Evolutionary conservation across 176 grass and related monocot species (phyloP), one percentile per base, ranked within the genome.

Genomic region (Zoysia pacifica): DNA sequence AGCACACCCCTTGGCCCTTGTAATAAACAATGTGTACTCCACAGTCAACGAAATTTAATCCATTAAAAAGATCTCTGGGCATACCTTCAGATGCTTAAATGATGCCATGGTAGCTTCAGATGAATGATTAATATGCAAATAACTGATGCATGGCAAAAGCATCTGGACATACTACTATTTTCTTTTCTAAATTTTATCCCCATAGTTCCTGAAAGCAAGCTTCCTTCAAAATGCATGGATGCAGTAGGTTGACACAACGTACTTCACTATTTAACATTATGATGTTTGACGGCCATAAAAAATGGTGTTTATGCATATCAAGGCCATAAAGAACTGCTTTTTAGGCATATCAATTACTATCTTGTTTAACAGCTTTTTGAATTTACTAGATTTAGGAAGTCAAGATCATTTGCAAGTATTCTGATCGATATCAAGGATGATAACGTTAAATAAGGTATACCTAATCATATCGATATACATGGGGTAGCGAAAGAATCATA

Each of bases 41-140:
- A 37, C 51, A 48, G 20, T 18, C 58, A 76, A 47, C 0, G 43
- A 62, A 62, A 62, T 76, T 62, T 14, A 63, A 36, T 48, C 58
- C 4, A 3, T 46, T 75, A 62, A 69, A 81, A 50, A 51, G 64
- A 70, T 68, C 62, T 74, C 45, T 51, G 53, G 6, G 60, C 63
- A 75, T 69, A 70, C 45, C 53, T 81, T 80, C 51, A 62, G 37
- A 44, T 16, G 5, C 68, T 80, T 67, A 46, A 74, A 51, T 74
- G 42, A 36, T 65, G 36, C 65, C 16, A 41, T 79, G 47, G 35
- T 44, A 7, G 61, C 70, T 67, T 75, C 52, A 75, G 43, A 58
- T 14, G 45, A n/a, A 45, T 76, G 52, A 68, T 67, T 86, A 75
- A 75, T 54, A 70, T 63, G 53, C 44, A 14, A 74, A 48, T 86